Evolutionary conservation across 1,284 basidiomycete species (phyloP).

Genomic region (Tremellales sp.): DNA sequence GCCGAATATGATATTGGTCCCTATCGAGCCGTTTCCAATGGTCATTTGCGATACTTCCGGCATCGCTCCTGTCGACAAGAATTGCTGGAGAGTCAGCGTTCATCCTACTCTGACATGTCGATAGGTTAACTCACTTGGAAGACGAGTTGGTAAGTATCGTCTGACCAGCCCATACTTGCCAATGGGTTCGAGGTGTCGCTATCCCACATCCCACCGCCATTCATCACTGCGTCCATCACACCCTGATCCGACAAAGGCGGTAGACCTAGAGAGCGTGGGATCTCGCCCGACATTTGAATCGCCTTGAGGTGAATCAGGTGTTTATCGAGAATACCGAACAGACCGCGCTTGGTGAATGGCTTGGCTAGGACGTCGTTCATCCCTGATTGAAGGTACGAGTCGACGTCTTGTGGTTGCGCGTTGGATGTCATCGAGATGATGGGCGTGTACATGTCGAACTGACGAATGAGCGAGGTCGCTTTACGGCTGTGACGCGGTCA

Average conservation of each 20-base stretch:
- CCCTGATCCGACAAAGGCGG: constrained; percentile 63
- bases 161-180: constrained; percentile 42
- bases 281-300: constrained; percentile 67
- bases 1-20: constrained; percentile 35
- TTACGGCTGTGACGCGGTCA: constrained; percentile 23
- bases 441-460: constrained; percentile 82
- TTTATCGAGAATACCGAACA: constrained; percentile 93
- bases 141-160: constrained; percentile 43
- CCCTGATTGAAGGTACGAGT: constrained; percentile 51
- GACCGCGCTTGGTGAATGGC: constrained; percentile 87
- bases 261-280: constrained; percentile 64
- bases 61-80: constrained; percentile 26
- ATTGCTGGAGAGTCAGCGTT: constrained; percentile 16
- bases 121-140: constrained; percentile 25
- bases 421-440: constrained; percentile 97
- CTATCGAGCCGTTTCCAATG: constrained; percentile 19
- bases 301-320: constrained; percentile 89
- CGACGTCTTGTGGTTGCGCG: constrained; percentile 62
- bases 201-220: constrained; percentile 14
- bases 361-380: constrained; percentile 99
- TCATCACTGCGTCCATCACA: constrained; percentile 52
- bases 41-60: constrained; percentile 22
- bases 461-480: constrained; percentile 86
- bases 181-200: constrained; percentile 34
- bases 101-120: background rate